phyloP scores from a whole-genome alignment of 306 rosid species.

The Canavalia gladiata region DNA sequence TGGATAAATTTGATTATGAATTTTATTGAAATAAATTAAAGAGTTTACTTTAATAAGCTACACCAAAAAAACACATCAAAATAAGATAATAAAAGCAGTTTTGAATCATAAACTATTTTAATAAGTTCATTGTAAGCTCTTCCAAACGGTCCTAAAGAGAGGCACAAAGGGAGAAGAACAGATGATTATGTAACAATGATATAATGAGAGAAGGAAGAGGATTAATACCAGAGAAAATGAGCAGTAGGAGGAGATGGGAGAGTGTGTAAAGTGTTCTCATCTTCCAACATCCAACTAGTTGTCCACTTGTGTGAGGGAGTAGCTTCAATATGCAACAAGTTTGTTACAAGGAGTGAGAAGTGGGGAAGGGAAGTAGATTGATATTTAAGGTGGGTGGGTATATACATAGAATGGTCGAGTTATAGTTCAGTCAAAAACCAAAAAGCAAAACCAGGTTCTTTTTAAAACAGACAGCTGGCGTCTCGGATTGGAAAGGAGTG shows the following conservation, averaged over 20 bases:
- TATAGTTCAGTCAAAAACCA: not conserved
- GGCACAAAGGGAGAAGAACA: too few species aligned
- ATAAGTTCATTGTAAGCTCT: too few species aligned
- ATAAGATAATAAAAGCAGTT: too few species aligned
- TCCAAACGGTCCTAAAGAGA: too few species aligned
- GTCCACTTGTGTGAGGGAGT: not conserved
- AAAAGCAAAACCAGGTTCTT: slow-evolving; percentile 24
- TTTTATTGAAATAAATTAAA: too few species aligned
- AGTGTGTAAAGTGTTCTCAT: slow-evolving; percentile 50
- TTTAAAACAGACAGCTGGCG: slow-evolving; percentile 32
- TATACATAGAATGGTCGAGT: slow-evolving; percentile 4
- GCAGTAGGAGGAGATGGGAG: slow-evolving; percentile 46
- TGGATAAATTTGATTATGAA: too few species aligned
- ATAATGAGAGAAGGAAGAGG: slow-evolving; percentile 9
- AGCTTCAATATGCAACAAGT: too few species aligned
- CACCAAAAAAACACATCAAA: too few species aligned
- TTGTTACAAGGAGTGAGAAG: not conserved
- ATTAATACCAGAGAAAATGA: slow-evolving; percentile 57
- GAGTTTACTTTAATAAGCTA: too few species aligned
- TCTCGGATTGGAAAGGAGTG: not conserved
- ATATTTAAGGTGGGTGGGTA: not conserved
- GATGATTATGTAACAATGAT: not conserved
- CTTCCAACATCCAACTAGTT: slow-evolving; percentile 20
- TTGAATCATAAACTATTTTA: too few species aligned
- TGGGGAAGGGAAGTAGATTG: not conserved